These are phyloP conservation scores for Lophiostoma macrostomum DNA, from an alignment of 495 filamentous ascomycete genomes.

Conservation along the genomic window DNA sequence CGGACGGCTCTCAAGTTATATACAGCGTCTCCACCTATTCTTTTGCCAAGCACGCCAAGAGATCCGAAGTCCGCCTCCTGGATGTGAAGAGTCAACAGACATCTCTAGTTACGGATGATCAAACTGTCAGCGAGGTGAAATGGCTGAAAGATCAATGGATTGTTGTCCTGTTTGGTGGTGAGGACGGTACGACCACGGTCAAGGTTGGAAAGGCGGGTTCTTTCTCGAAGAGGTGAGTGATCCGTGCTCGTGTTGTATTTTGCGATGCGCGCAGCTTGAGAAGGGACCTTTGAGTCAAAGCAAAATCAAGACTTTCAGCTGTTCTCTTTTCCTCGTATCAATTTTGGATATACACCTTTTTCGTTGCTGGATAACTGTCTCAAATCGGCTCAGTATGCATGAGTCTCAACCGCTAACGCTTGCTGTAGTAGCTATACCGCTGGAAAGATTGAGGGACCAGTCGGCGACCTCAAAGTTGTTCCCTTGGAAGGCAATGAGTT, in stretches of 20 bases:
- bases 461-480: constrained; percentile 73
- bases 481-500: constrained; percentile 58
- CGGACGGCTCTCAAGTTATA: constrained; percentile 63
- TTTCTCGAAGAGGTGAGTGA: constrained; percentile 28
- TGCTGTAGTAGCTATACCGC: constrained; percentile 49
- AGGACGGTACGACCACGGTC: constrained; percentile 63
- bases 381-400: no score
- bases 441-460: constrained; percentile 60
- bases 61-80: constrained; percentile 69
- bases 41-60: constrained; percentile 75
- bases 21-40: constrained; percentile 78
- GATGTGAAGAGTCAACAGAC: constrained; percentile 68
- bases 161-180: constrained; percentile 61
- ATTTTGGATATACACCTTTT: neutral
- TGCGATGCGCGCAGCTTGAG: no score
- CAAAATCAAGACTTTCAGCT: neutral
- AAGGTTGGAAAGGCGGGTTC: constrained; percentile 42
- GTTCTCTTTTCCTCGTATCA: neutral
- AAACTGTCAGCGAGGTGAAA: constrained; percentile 63
- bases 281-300: no score
- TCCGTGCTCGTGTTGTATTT: no score
- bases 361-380: no score
- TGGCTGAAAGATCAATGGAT: constrained; percentile 68
- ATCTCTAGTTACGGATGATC: constrained; percentile 60
- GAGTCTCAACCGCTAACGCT: no score